A percentile compares a stretch with the other conserved stretches of the same genome.
These are phyloP conservation scores for Lojkania enalia DNA, from an alignment of 2,329 filamentous ascomycete species.

Conservation along the genomic window DNA sequence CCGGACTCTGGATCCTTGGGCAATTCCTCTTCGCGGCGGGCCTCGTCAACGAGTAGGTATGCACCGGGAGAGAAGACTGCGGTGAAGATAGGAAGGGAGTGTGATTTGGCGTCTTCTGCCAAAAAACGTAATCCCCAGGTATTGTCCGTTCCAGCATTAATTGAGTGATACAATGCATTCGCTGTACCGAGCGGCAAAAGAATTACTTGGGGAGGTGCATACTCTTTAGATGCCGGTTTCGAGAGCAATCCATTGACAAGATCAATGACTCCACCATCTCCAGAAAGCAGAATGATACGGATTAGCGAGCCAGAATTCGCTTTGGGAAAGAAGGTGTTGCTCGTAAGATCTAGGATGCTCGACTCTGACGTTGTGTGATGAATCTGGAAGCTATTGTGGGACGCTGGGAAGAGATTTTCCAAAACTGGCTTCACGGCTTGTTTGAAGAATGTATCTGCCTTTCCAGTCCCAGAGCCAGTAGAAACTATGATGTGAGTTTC, in stretches of 20 bases:
- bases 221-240: constrained; percentile 25
- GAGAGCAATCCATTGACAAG: constrained; percentile 69
- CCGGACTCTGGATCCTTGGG: constrained; percentile 24
- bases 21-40: constrained; percentile 46
- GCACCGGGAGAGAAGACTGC: constrained; percentile 52
- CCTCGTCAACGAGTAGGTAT: constrained; percentile 48
- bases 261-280: constrained; percentile 85
- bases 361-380: constrained; percentile 66
- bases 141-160: constrained; percentile 41
- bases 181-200: constrained; percentile 58
- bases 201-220: constrained; percentile 58
- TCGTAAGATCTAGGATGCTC: constrained; percentile 68
- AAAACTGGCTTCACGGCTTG: constrained; percentile 48
- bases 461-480: constrained; percentile 48
- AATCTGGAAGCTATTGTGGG: constrained; percentile 51
- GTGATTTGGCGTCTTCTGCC: constrained; percentile 31
- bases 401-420: constrained; percentile 42
- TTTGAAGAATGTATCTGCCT: constrained; percentile 46
- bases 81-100: constrained; percentile 48
- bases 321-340: constrained; percentile 50
- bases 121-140: constrained; percentile 49
- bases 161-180: constrained; percentile 55
- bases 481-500: constrained; percentile 51
- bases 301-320: constrained; percentile 50
- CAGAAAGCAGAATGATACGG: constrained; percentile 75